These are phyloP conservation scores for Graphilbum fragrans DNA, from an alignment of 2,329 filamentous ascomycete species.

Conservation along the genomic window DNA sequence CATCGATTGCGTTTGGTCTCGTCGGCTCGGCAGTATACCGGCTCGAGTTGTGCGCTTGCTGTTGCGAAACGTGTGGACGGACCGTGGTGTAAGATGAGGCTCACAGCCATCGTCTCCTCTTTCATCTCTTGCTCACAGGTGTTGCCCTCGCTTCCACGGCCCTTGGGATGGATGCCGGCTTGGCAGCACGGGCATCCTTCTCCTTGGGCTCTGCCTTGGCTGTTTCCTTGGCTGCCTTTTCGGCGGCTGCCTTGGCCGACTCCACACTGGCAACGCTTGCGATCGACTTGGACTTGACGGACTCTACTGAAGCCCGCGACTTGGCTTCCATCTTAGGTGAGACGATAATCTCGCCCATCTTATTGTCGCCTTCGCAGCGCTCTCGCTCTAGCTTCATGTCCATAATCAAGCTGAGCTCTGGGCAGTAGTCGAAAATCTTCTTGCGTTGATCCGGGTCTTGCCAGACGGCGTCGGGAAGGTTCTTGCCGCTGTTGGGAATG, in stretches of 20 bases:
- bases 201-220: constrained; percentile 5
- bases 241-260: neutral
- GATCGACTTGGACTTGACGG: neutral
- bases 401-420: constrained; percentile 41
- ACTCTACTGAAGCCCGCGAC: neutral
- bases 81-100: too few species aligned
- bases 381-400: constrained; percentile 42
- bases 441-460: constrained; percentile 27
- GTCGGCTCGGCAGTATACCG: too few species aligned
- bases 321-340: constrained; percentile 1
- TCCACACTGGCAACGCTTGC: constrained; percentile 1
- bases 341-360: constrained; percentile 13
- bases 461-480: constrained; percentile 33
- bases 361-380: constrained; percentile 26
- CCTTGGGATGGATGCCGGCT: neutral
- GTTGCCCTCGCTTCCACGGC: neutral
- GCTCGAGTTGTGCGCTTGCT: too few species aligned
- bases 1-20: too few species aligned
- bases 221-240: neutral
- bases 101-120: neutral
- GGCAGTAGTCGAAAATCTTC: constrained; percentile 41
- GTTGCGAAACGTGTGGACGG: too few species aligned
- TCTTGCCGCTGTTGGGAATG: constrained; percentile 28
- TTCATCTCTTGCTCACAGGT: neutral
- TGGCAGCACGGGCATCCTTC: constrained; percentile 3